Evolutionary conservation across 768 basidiomycete species (phyloP), one percentile per base, ranked within the genome.

Genomic region (Tylopilus rubrobrunneus): DNA sequence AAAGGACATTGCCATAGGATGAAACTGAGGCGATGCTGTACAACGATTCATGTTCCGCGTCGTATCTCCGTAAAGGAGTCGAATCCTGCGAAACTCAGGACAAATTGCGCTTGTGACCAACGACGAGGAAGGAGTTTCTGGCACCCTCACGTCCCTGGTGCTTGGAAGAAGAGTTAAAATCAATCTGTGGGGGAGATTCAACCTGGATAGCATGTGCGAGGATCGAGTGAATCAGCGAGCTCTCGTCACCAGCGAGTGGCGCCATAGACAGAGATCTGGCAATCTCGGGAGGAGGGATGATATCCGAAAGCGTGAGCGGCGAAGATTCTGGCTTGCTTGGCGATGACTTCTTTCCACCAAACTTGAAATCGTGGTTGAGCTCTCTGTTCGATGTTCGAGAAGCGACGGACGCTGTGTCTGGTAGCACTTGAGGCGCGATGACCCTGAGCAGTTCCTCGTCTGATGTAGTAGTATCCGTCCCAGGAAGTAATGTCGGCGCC

Each of bases 351-450:
- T 59, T 70, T 23, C 87, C 87, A 25, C 89, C 88, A 55, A 90
- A 92, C 63, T 78, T 86, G 78, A 92, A 91, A 21, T 82, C 79
- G 8, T 72, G 77, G 57, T 90, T 84, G 43, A 91, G 77, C 56
- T 84, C 76, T 0, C 88, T 89, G 55, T 86, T 75, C 0, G 86
- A 86, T 2, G 77, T 76, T 19, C 71, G 76, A 23, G 78, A 76
- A 12, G 64, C 63, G 48, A 74, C 70, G 6, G 78, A 71, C 8
- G 59, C 55, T 5, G 62, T 48, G 17, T 65, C 58, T 43, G 62
- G 64, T 25, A 67, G 49, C 47, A 58, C 45, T n/a, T 49, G 52
- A 33, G 60, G 58, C 0, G 34, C 54, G 8, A 61, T 52, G 27
- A 62, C 19, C 7, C 60, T 34, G 11, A 60, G 49, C 7, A 65